A percentile compares a stretch with the other conserved stretches of the same genome.
These are phyloP conservation scores for Flueggea neowawraea DNA, from an alignment of 441 rosid genomes.

Conservation along the genomic window DNA sequence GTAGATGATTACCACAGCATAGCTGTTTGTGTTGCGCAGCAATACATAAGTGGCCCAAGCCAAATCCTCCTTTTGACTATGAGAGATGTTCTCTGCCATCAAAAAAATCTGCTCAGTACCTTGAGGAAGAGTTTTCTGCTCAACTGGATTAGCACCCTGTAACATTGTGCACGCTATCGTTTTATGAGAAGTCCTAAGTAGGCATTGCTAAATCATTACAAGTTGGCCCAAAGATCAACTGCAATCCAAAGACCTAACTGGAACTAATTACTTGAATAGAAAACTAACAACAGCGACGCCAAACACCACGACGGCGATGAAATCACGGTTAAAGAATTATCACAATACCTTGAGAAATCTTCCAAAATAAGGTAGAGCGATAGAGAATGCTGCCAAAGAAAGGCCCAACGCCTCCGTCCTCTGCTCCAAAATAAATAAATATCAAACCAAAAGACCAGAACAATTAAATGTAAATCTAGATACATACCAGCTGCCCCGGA, in stretches of 20 bases:
- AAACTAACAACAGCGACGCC: too few species aligned
- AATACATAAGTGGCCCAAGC: constrained; percentile 90
- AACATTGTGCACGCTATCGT: constrained; percentile 2
- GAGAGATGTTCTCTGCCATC: constrained; percentile 49
- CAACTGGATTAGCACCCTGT: constrained; percentile 55
- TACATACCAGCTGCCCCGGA: constrained; percentile 58
- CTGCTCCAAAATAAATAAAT: constrained; percentile 19
- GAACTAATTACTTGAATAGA: too few species aligned
- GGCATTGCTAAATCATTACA: neutral
- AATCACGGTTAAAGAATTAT: neutral
- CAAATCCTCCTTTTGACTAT: constrained; percentile 56
- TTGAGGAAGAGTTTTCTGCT: constrained; percentile 49
- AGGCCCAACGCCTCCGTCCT: constrained; percentile 84
- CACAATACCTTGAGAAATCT: constrained; percentile 72
- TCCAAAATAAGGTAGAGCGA: constrained; percentile 76
- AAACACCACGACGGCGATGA: too few species aligned
- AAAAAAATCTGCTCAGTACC: constrained; percentile 68
- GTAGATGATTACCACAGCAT: constrained; percentile 48
- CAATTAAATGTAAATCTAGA: neutral
- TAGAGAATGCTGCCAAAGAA: constrained; percentile 72
- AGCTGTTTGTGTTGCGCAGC: constrained; percentile 70
- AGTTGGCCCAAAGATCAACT: neutral
- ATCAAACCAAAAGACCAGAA: neutral
- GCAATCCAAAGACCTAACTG: too few species aligned
- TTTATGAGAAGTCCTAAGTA: neutral